A percentile compares a stretch with the other conserved stretches of the same genome.
Conservation (phyloP, 2,329 filamentous ascomycete species). For the Leptographium lundbergii region DNA sequence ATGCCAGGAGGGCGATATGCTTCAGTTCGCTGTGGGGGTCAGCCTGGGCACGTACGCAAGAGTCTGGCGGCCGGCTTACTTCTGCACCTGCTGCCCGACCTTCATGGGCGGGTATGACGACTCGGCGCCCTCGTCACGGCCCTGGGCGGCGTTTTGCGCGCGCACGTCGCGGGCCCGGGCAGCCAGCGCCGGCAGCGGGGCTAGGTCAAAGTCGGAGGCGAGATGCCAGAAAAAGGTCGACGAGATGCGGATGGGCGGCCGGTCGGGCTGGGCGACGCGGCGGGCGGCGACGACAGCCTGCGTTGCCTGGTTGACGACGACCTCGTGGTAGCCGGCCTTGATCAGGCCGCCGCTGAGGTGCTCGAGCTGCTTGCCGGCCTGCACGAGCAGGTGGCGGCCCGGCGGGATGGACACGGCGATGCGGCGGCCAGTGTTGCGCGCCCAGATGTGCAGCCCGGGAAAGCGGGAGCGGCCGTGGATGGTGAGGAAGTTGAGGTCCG, state of each 20-base stretch:
- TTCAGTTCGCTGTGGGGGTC: too few relatives aligned
- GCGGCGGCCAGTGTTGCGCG: constrained; percentile 46
- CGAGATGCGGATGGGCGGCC: constrained; percentile 43
- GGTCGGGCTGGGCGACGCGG: constrained; percentile 26
- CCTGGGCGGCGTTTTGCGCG: constrained; percentile 32
- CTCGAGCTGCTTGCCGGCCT: constrained; percentile 51
- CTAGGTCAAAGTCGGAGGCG: constrained; percentile 41
- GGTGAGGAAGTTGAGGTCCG: constrained; percentile 52
- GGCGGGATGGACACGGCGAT: constrained; percentile 46
- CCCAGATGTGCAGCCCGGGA: constrained; percentile 50
- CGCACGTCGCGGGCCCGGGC: constrained; percentile 31
- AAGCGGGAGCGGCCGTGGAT: constrained; percentile 52
- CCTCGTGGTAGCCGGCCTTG: constrained; percentile 51
- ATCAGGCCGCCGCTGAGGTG: constrained; percentile 47
- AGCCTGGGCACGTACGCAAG: too few relatives aligned
- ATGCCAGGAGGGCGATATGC: too few relatives aligned
- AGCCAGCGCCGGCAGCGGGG: constrained; percentile 34
- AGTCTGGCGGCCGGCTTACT: constrained; percentile 25
- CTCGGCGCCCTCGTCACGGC: constrained; percentile 40
- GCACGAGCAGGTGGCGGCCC: constrained; percentile 46
- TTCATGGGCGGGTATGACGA: constrained; percentile 39
- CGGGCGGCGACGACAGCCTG: constrained; percentile 32
- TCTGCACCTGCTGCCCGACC: constrained; percentile 46
- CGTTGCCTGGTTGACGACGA: constrained; percentile 43
- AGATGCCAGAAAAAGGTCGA: constrained; percentile 51